These are phyloP conservation scores for Penicillium capsulatum DNA, from an alignment of 2,329 filamentous ascomycete genomes.

Conservation along the genomic window DNA sequence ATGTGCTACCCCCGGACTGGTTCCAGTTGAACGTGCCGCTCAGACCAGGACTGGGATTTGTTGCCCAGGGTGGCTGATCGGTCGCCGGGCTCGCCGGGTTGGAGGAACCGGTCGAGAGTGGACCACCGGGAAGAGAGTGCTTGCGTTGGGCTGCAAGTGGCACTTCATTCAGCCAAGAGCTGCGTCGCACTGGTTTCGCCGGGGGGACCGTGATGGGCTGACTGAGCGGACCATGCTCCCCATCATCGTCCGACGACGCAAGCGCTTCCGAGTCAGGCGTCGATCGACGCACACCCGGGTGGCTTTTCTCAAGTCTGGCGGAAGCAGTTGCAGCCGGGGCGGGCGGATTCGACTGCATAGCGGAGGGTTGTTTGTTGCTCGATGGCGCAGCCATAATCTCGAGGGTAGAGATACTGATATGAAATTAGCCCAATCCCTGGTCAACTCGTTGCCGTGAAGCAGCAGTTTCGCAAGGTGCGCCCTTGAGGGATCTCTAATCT, in stretches of 20 bases:
- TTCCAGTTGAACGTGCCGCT: slow-evolving; percentile 43
- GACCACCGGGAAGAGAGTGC: slow-evolving; percentile 67
- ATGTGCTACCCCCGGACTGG: slow-evolving; percentile 46
- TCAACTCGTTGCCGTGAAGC: too few species aligned
- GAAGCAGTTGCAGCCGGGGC: slow-evolving; percentile 58
- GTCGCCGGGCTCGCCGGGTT: slow-evolving; percentile 74
- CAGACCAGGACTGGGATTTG: slow-evolving; percentile 36
- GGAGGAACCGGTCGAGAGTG: slow-evolving; percentile 74
- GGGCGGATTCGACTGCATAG: slow-evolving; percentile 37
- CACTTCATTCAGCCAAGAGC: slow-evolving; percentile 85
- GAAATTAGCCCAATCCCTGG: slow-evolving; percentile 11
- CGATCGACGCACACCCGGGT: slow-evolving; percentile 65
- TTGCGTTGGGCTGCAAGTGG: slow-evolving; percentile 66
- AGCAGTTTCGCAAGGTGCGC: too few species aligned
- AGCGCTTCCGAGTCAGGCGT: slow-evolving; percentile 93
- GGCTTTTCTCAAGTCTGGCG: slow-evolving; percentile 68
- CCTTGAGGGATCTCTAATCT: too few species aligned
- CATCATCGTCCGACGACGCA: slow-evolving; percentile 91
- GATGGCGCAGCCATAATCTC: slow-evolving; percentile 42
- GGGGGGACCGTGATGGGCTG: slow-evolving; percentile 47
- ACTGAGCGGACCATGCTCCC: slow-evolving; percentile 59
- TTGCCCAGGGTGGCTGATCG: slow-evolving; percentile 53
- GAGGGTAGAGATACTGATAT: slow-evolving; percentile 24
- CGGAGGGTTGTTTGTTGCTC: slow-evolving; percentile 24
- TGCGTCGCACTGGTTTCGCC: slow-evolving; percentile 63